A percentile compares a stretch with the other conserved stretches of the same genome.
Conservation (phyloP, 306 rosid species). For the Sophora flavescens region DNA sequence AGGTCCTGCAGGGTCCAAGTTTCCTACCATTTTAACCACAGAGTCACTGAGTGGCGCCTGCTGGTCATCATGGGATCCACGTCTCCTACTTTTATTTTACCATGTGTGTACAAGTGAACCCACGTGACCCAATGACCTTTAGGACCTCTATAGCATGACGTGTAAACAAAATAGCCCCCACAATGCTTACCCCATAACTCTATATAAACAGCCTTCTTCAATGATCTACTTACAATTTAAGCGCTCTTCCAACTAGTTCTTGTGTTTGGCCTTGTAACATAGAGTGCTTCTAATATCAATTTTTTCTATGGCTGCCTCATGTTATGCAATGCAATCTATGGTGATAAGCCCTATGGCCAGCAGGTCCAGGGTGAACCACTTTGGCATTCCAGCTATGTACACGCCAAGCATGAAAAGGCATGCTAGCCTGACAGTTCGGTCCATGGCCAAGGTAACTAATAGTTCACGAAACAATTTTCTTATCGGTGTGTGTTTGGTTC, state of each 20-base stretch:
- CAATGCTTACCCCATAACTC: constrained; percentile 23
- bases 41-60: too few relatives aligned
- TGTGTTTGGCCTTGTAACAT: too few relatives aligned
- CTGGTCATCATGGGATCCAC: too few relatives aligned
- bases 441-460: constrained; percentile 55
- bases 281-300: too few relatives aligned
- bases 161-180: constrained; percentile 55
- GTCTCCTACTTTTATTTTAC: not conserved
- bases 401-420: constrained; percentile 29
- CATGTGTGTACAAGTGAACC: constrained; percentile 54
- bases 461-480: too few relatives aligned
- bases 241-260: too few relatives aligned
- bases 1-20: too few relatives aligned
- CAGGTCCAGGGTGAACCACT: constrained; percentile 49
- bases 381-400: constrained; percentile 38
- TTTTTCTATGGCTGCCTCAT: constrained; percentile 56
- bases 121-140: constrained; percentile 57
- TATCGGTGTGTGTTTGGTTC: too few relatives aligned
- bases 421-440: constrained; percentile 43
- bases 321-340: constrained; percentile 56
- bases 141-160: constrained; percentile 35
- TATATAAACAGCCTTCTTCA: constrained; percentile 46
- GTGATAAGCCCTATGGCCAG: constrained; percentile 43
- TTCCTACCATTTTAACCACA: too few relatives aligned
- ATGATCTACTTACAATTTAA: not conserved